Evolutionary conservation across 2,329 filamentous ascomycete genomes (phyloP).

Genomic region (Claviceps pazoutovae): DNA sequence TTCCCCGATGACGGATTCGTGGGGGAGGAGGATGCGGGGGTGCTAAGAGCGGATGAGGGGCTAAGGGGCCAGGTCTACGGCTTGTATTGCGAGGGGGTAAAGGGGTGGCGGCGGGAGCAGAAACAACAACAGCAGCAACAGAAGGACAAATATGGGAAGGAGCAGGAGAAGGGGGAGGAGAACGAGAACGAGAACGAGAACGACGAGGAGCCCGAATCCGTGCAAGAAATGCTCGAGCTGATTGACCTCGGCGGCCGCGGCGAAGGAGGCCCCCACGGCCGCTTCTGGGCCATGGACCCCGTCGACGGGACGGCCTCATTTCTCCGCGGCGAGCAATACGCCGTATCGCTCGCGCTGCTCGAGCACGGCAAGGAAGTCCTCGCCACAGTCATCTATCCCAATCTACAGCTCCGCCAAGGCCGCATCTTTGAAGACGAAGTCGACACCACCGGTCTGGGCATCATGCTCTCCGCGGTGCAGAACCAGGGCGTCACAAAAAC

Average conservation of each 20-base stretch:
- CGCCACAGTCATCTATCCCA: slow-evolving; percentile 48
- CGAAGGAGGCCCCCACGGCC: slow-evolving; percentile 19
- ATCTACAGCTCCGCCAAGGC: slow-evolving; percentile 29
- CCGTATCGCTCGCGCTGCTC: slow-evolving; percentile 44
- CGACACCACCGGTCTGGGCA: slow-evolving; percentile 19
- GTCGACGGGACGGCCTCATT: slow-evolving; percentile 52
- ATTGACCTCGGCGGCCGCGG: slow-evolving; percentile 43
- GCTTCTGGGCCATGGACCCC: slow-evolving; percentile 50
- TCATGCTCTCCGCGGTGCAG: slow-evolving; percentile 21
- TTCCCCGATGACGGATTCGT: slow-evolving; percentile 45
- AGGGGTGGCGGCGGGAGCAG: slow-evolving; percentile 6
- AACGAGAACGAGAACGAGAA: neutral
- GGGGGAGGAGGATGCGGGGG: slow-evolving; percentile 44
- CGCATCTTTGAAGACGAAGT: slow-evolving; percentile 21
- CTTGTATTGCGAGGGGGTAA: slow-evolving; percentile 25
- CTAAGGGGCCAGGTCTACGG: slow-evolving; percentile 42
- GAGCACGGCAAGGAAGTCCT: slow-evolving; percentile 42
- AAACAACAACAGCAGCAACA: neutral
- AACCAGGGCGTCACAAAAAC: slow-evolving; percentile 19
- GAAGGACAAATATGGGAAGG: neutral
- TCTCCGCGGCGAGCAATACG: slow-evolving; percentile 47
- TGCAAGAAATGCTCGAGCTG: slow-evolving; percentile 44
- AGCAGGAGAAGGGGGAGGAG: neutral
- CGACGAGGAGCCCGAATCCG: slow-evolving; percentile 6
- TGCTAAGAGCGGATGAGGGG: slow-evolving; percentile 31